Conservation (phyloP, 768 basidiomycete species). For the Boletus huronensis region DNA sequence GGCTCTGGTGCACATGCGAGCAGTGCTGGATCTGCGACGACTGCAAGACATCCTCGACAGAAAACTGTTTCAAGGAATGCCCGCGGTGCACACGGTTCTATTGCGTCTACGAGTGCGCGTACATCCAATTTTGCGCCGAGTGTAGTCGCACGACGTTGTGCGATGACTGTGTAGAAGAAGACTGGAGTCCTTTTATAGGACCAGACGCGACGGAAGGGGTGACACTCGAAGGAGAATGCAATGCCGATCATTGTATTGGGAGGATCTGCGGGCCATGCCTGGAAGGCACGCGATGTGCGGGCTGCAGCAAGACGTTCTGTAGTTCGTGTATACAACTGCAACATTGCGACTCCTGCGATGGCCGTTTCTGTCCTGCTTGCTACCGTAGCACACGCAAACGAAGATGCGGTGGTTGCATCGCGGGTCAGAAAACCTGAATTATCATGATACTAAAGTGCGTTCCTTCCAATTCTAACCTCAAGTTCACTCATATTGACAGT, state of each 20-base stretch:
- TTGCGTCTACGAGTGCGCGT: slow-evolving; percentile 21
- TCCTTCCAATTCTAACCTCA: background rate
- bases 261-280: slow-evolving; percentile 14
- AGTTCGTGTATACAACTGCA: slow-evolving; percentile 8
- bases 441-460: background rate
- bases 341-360: slow-evolving; percentile 4
- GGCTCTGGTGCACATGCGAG: slow-evolving; percentile 22
- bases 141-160: slow-evolving; percentile 22
- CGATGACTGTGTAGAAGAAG: slow-evolving; percentile 27
- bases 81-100: slow-evolving; percentile 16
- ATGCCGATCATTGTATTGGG: background rate
- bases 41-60: slow-evolving; percentile 10
- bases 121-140: slow-evolving; percentile 20
- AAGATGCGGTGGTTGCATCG: slow-evolving; percentile 1
- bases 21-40: slow-evolving; percentile 24
- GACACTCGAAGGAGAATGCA: slow-evolving; percentile 1
- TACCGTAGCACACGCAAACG: background rate
- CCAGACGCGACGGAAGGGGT: slow-evolving; percentile 11
- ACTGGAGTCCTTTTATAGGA: background rate
- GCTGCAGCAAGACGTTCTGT: slow-evolving; percentile 14
- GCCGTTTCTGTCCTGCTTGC: slow-evolving; percentile 8
- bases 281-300: slow-evolving; percentile 8
- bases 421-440: background rate
- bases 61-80: slow-evolving; percentile 13
- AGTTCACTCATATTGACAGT: background rate